Evolutionary conservation across 345 rosid species (phyloP).

Genomic region (Fremontodendron californicum): DNA sequence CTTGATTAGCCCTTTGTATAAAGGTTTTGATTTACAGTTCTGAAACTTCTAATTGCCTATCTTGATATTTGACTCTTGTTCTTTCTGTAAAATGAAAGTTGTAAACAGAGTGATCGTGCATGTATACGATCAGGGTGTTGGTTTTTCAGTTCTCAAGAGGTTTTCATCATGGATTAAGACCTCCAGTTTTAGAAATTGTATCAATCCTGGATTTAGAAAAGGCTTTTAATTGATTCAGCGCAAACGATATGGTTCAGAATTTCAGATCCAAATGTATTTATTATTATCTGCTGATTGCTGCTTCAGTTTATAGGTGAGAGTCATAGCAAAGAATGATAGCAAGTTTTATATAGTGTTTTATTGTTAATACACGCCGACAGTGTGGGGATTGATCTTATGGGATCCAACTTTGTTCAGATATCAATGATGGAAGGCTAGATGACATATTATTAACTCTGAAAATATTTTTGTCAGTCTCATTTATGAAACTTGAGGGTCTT

Average conservation of each 20-base stretch:
- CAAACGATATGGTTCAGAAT: background rate
- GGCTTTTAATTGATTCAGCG: background rate
- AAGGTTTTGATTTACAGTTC: conserved; percentile 28
- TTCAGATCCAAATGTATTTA: background rate
- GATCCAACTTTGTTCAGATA: background rate
- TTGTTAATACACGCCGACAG: background rate
- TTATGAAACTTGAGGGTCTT: background rate
- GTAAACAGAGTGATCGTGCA: background rate
- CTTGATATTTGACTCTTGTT: background rate
- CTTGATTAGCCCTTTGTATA: conserved; percentile 34
- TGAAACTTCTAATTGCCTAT: background rate
- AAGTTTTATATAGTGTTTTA: background rate
- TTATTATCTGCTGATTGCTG: background rate
- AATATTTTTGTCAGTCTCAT: conserved; percentile 7
- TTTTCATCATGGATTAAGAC: background rate
- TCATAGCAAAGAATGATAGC: background rate
- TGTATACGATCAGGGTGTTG: background rate
- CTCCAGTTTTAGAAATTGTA: background rate
- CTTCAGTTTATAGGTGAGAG: background rate
- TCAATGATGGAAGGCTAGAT: background rate
- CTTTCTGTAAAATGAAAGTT: background rate
- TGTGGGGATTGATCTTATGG: background rate
- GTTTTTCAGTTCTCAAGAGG: background rate
- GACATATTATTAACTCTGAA: background rate
- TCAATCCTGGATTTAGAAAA: background rate